A percentile compares a stretch with the other conserved stretches of the same genome.
phyloP scores from a whole-genome alignment of 345 rosid genomes.

The Zanthoxylum bungeanum region DNA sequence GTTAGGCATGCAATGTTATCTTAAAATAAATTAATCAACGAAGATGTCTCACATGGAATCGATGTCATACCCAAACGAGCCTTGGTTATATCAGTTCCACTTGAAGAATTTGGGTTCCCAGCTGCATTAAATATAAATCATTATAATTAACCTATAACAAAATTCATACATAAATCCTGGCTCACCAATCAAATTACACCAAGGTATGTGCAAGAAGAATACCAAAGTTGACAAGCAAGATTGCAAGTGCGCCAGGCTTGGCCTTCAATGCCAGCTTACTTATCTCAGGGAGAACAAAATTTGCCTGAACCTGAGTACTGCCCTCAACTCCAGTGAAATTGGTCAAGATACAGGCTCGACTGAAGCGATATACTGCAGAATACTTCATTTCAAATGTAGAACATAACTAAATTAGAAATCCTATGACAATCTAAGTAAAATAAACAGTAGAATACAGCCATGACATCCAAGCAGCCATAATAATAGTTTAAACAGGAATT shows the following conservation, averaged over 20 bases:
- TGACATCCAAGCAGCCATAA: background rate
- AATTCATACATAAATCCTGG: background rate
- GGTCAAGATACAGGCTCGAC: conserved; percentile 73
- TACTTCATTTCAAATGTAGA: conserved; percentile 54
- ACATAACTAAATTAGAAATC: conserved; percentile 14
- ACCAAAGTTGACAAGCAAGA: conserved; percentile 91
- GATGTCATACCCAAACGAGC: conserved; percentile 49
- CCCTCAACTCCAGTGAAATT: conserved; percentile 70
- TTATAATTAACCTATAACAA: no score
- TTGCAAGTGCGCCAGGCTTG: conserved; percentile 70
- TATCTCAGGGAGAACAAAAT: conserved; percentile 81
- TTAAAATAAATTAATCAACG: conserved; percentile 6
- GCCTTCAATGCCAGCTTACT: conserved; percentile 74
- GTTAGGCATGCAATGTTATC: background rate
- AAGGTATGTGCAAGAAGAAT: conserved; percentile 8
- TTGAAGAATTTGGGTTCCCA: conserved; percentile 61
- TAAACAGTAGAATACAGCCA: background rate
- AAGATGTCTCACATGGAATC: conserved; percentile 30
- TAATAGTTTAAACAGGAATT: background rate
- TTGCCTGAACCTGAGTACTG: conserved; percentile 63
- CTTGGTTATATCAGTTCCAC: conserved; percentile 59
- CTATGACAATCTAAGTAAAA: conserved; percentile 23
- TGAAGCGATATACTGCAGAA: conserved; percentile 87
- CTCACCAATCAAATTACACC: background rate
- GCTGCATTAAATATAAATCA: conserved; percentile 39